Conservation (phyloP, 495 filamentous ascomycete species). For the Usnea hakonensis region DNA sequence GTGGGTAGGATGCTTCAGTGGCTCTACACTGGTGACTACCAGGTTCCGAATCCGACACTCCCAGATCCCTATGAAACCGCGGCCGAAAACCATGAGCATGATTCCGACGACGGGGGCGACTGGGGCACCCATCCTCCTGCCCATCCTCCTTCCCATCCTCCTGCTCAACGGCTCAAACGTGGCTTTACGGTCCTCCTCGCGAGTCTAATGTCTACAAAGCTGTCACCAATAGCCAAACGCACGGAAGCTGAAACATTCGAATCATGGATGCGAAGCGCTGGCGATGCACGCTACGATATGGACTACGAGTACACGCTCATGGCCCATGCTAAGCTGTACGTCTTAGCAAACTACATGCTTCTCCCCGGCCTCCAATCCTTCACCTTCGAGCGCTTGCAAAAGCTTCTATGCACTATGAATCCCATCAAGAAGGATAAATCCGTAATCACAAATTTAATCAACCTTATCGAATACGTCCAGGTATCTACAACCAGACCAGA, state of each 20-base stretch:
- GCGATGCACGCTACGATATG: neutral
- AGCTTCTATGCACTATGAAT: neutral
- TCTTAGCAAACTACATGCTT: constrained; percentile 8
- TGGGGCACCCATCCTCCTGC: too few species aligned
- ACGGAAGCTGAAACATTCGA: too few species aligned
- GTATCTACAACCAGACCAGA: neutral
- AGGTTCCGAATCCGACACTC: neutral
- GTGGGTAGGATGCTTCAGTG: constrained; percentile 2
- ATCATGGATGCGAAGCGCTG: neutral
- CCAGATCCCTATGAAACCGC: neutral
- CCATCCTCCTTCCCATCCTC: too few species aligned
- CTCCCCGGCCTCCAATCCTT: constrained; percentile 5
- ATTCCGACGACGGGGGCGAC: too few species aligned
- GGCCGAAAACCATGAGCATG: neutral
- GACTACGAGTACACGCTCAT: neutral
- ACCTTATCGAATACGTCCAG: constrained; percentile 5
- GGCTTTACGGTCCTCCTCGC: too few species aligned
- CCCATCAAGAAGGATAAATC: neutral
- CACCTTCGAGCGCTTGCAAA: neutral
- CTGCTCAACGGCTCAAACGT: too few species aligned
- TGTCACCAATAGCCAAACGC: too few species aligned
- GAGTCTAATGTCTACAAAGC: too few species aligned
- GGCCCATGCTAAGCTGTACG: constrained; percentile 10
- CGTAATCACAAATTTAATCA: neutral
- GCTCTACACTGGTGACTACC: constrained; percentile 12